These are phyloP conservation scores for Collariella sp. DNA, from an alignment of 495 filamentous ascomycete genomes.

Conservation along the genomic window DNA sequence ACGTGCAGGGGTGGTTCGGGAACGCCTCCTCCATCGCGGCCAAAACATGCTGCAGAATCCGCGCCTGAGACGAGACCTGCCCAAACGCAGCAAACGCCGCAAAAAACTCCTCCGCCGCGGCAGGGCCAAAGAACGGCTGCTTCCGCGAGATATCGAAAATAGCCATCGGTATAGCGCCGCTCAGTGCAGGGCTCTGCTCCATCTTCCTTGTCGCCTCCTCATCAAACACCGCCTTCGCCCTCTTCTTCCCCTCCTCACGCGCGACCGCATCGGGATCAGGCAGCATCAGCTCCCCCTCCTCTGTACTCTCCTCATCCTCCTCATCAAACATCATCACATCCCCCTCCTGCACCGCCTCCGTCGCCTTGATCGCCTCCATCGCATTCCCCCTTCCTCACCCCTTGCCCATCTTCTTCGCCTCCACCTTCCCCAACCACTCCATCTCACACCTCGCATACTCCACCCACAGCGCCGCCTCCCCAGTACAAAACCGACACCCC, in stretches of 20 bases:
- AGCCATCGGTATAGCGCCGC: conserved; percentile 83
- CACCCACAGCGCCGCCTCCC: conserved; percentile 63
- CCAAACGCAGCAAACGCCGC: conserved; percentile 63
- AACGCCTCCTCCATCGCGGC: conserved; percentile 50
- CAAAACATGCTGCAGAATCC: conserved; percentile 70
- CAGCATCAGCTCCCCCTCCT: conserved; percentile 36
- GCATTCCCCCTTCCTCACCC: conserved; percentile 29
- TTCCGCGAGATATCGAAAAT: conserved; percentile 85
- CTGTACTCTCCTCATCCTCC: conserved; percentile 33
- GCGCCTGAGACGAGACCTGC: conserved; percentile 51
- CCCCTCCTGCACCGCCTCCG: conserved; percentile 24
- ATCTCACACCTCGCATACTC: conserved; percentile 89
- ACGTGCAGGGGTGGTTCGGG: conserved; percentile 49
- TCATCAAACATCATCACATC: conserved; percentile 31
- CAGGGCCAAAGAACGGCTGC: conserved; percentile 55
- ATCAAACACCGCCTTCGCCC: conserved; percentile 44
- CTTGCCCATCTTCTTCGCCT: conserved; percentile 60
- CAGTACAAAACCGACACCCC: conserved; percentile 78
- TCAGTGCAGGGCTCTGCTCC: conserved; percentile 68
- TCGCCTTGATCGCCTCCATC: conserved; percentile 35
- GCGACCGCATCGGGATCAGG: conserved; percentile 30
- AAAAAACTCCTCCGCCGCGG: conserved; percentile 68
- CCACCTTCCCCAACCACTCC: conserved; percentile 78
- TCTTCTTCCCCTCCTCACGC: conserved; percentile 13
- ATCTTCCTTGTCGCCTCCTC: conserved; percentile 51